Base-by-base conservation (phyloP, 805 yeast species). In the Lipomyces kockii region DNA sequence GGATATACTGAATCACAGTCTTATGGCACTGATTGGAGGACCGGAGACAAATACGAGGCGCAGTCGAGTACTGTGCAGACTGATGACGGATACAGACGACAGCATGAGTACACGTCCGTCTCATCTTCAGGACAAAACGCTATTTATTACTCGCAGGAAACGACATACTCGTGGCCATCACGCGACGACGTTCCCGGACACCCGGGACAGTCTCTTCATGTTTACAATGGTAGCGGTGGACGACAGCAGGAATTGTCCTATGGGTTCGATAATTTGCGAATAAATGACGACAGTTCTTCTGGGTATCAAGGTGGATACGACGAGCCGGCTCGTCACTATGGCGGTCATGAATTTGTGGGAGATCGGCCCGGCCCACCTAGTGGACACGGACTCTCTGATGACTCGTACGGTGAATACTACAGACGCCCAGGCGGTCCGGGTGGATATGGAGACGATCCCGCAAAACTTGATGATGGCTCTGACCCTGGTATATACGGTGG, bases 201-300 rank as follows among this genome's bases (percentile, higher is more conserved):
- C 35, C 27, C 43, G 20, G 25, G n/a, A 8, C 20, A 27, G 0
- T 27, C 51, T 25, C 27, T 35, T 17, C 27, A 20, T 54, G 35
- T n/a, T 17, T 27, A 54, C 37, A 39, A 57, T 20, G 51, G 34
- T 2, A n/a, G 5, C 12, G 51, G 14, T 9, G 43, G 17, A 37
- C 43, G 6, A 14, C 43, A 14, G 43, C 43, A 37, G n/a, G 11
- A 22, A 32, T 35, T 57, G 14, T n/a, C 60, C 7, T 57, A 46
- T n/a, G 43, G 43, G 6, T 20, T 57, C 22, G 60, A 35, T 12
- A 57, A 57, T 25, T n/a, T 57, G 60, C n/a, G n/a, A 22, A 9
- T 57, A 14, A 17, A 57, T 7, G 27, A 25, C 17, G 27, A 32
- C 14, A 1, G 17, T 32, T 20, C 32, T 8, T 22, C 22, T 54